Conservation (phyloP, 768 basidiomycete genomes). For the Tephrocybe sp. region DNA sequence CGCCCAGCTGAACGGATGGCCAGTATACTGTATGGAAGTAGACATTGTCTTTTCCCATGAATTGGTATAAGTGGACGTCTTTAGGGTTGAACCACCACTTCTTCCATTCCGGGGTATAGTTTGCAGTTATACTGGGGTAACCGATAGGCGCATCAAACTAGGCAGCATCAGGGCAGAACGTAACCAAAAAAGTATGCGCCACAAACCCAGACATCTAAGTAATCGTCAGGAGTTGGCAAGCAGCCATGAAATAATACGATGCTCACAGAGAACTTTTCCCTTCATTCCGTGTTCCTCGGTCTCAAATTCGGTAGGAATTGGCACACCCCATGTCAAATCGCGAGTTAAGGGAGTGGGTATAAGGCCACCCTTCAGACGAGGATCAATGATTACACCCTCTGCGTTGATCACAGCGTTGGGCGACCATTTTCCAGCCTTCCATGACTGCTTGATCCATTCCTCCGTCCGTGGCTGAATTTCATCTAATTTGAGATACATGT, state of each 20-base stretch:
- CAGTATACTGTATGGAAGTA: slow-evolving; percentile 98
- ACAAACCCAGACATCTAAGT: slow-evolving; percentile 88
- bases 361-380: slow-evolving; percentile 81
- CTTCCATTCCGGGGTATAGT: slow-evolving; percentile 92
- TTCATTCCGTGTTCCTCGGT: slow-evolving; percentile 81
- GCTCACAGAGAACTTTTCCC: slow-evolving; percentile 93
- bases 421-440: slow-evolving; percentile 86
- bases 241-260: background rate
- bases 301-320: slow-evolving; percentile 62
- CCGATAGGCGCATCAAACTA: slow-evolving; percentile 98
- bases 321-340: slow-evolving; percentile 95
- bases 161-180: slow-evolving; percentile 12
- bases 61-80: slow-evolving; percentile 90
- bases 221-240: slow-evolving; percentile 4
- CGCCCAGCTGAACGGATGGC: slow-evolving; percentile 86
- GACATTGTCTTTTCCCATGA: slow-evolving; percentile 99
- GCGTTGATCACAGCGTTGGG: slow-evolving; percentile 86
- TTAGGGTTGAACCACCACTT: slow-evolving; percentile 95
- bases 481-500: slow-evolving; percentile 91
- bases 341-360: slow-evolving; percentile 89
- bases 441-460: slow-evolving; percentile 82
- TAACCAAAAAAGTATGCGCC: background rate
- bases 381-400: slow-evolving; percentile 87
- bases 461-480: slow-evolving; percentile 78
- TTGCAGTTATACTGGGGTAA: slow-evolving; percentile 95